Evolutionary conservation across 768 basidiomycete genomes (phyloP).

Genomic region (Boletus tomentosulus): DNA sequence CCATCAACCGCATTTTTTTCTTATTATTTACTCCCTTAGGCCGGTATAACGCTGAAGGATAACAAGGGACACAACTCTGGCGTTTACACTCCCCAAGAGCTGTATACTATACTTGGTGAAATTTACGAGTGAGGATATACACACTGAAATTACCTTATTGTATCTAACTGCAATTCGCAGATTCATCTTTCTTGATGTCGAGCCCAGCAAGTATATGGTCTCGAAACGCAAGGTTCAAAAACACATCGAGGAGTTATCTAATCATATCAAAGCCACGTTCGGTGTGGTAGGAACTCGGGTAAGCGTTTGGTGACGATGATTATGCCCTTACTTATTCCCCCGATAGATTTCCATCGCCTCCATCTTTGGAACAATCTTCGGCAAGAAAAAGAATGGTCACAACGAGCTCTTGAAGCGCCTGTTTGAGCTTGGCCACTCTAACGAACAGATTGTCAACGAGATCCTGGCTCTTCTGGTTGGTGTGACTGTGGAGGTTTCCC

Average conservation of each 20-base stretch:
- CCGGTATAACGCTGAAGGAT: slow-evolving; percentile 68
- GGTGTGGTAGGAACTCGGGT: slow-evolving; percentile 43
- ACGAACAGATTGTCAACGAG: slow-evolving; percentile 63
- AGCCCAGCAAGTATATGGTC: slow-evolving; percentile 54
- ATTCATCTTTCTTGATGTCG: slow-evolving; percentile 72
- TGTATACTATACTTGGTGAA: slow-evolving; percentile 61
- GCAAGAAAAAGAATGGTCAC: slow-evolving; percentile 39
- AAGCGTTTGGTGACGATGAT: slow-evolving; percentile 4
- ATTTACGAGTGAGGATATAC: slow-evolving; percentile 56
- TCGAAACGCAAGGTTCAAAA: slow-evolving; percentile 47
- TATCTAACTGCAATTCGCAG: slow-evolving; percentile 33
- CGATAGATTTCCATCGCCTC: slow-evolving; percentile 33
- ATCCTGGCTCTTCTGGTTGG: slow-evolving; percentile 69
- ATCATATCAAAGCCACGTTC: slow-evolving; percentile 53
- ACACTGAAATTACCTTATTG: neutral
- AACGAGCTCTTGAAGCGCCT: slow-evolving; percentile 55
- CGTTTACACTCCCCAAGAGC: slow-evolving; percentile 55
- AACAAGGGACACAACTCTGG: slow-evolving; percentile 44
- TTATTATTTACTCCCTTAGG: slow-evolving; percentile 37
- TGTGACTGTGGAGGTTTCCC: slow-evolving; percentile 61
- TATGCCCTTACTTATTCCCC: neutral
- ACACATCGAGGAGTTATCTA: slow-evolving; percentile 50
- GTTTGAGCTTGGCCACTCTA: slow-evolving; percentile 49
- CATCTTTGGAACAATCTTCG: slow-evolving; percentile 48
- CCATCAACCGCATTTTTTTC: neutral